Evolutionary conservation across 805 yeast genomes (phyloP), one percentile per base, ranked within the genome.

Genomic region (Kazachstania psychrophila): DNA sequence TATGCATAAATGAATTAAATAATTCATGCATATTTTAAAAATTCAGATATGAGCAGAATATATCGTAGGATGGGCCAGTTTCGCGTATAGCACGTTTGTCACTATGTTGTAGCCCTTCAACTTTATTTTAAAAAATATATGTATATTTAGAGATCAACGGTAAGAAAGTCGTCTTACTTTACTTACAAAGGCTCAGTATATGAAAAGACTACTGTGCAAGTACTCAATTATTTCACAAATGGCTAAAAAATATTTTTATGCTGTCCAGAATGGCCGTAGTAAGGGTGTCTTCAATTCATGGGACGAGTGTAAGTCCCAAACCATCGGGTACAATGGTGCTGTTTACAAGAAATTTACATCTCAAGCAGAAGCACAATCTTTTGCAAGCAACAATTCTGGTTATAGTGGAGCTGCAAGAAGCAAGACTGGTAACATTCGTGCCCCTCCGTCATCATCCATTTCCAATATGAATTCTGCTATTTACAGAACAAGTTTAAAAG

Each of bases 261-360:
- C 80, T 0, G 82, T 77, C 2, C 64, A 59, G 20, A 60, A 56
- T 4, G 85, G 86, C 1, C 60, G 75, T 13, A 38, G 42, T 2
- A 49, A 60, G 1, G 95, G 94, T 0, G 64, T 85, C 1, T 85
- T 61, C 56, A 45, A 38, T 6, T 55, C 56, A 14, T 86, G 95
- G 95, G 51, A 54, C 1, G 73, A 68, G 4, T 75, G 79, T 39
- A 61, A 68, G 36, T 44, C 46, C 0, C 72, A 74, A 31, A 81
- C 77, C 0, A 45, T 49, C 6, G 85, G 88, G 0, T 78, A 54
- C 45, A 40, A 69, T 3, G 73, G 75, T 3, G 80, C 86, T 6
- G 48, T 52, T 11, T 78, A 52, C 58, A 80, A 78, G 55, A 70
- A 70, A 45, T 83, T 83, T 50, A 44, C 51, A 9, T 56, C 72